Evolutionary conservation across 345 rosid genomes (phyloP), one percentile per base, ranked within the genome.

Genomic region (Lagerstroemia speciosa): DNA sequence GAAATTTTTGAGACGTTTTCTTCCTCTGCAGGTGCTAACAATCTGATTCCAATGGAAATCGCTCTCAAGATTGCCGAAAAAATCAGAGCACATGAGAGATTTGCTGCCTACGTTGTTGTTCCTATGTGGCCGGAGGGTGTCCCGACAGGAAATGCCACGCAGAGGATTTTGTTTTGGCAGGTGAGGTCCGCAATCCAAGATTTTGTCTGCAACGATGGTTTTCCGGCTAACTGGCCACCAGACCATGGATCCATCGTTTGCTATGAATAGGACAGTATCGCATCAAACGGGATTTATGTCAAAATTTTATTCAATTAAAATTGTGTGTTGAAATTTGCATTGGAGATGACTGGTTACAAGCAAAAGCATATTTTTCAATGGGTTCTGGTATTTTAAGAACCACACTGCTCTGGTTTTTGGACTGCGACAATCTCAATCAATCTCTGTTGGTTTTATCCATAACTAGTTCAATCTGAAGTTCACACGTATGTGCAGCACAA

Each of bases 51-150:
- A 19, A 91, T 89, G 98, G 96, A 93, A 83, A 93, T 91, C 73
- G 96, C 98, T 53, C 82, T 91, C 27, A 93, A 91, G 85, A 93
- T 93, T 41, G 92, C 94, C 7, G 79, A 86, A 8, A 93, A 93
- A 83, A 93, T 93, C 66, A 87, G 84, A 78, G 97, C 96, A 66
- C 73, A 84, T 66, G 93, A 93, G 84, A 85, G 97, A 64, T 93
- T 93, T 84, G 96, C 96, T 77, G 96, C 85, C 24, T 93, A 91
- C 77, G 85, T 93, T 50, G 91, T 91, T 68, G 60, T 93, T 69
- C 98, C 97, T 20, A 91, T 93, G 96, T 93, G 96, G 96, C 98
- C 98, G 0, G 97, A 93, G 82, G 98, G 98, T 50, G 83, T 75
- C 80, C 98, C 98, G 68, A 87, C 97, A 5, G 92, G 94, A 36